A percentile compares a stretch with the other conserved stretches of the same genome.
Evolutionary conservation across 768 basidiomycete genomes (phyloP).

Genomic region (Lactifluus pinguis): DNA sequence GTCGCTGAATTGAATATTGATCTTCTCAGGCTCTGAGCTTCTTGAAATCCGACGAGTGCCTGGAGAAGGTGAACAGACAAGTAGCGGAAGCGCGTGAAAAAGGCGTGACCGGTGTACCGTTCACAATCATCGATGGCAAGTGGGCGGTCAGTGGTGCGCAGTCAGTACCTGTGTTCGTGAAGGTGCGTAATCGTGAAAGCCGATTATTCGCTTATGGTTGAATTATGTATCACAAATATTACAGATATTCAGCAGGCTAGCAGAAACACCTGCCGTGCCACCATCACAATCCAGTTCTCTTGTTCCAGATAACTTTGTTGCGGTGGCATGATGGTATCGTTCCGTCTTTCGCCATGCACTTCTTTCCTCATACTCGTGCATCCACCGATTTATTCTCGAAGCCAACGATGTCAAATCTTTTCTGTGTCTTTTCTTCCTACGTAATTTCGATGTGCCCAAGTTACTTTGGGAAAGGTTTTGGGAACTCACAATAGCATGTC

Average conservation of each 20-base stretch:
- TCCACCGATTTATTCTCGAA: constrained; percentile 1
- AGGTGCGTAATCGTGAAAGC: constrained; percentile 33
- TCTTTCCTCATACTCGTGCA: neutral
- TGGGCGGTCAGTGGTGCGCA: constrained; percentile 74
- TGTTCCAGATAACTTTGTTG: constrained; percentile 9
- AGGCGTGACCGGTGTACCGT: constrained; percentile 72
- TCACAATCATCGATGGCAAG: constrained; percentile 69
- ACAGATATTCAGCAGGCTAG: constrained; percentile 19
- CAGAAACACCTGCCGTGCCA: neutral
- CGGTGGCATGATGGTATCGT: constrained; percentile 6
- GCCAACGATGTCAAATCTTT: constrained; percentile 10
- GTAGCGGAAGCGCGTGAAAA: constrained; percentile 52
- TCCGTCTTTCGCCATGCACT: neutral
- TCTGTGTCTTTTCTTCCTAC: neutral
- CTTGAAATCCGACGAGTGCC: constrained; percentile 54
- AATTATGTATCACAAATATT: neutral
- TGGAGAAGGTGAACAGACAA: constrained; percentile 53
- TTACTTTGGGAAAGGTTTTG: neutral
- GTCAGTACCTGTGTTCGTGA: constrained; percentile 57
- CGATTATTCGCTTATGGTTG: neutral
- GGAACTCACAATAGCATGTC: neutral
- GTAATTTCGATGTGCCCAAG: neutral
- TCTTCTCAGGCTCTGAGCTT: constrained; percentile 48
- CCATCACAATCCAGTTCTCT: constrained; percentile 10
- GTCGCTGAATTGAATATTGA: neutral